Evolutionary conservation across 495 filamentous ascomycete species (phyloP).

Genomic region (Talaromyces liani): DNA sequence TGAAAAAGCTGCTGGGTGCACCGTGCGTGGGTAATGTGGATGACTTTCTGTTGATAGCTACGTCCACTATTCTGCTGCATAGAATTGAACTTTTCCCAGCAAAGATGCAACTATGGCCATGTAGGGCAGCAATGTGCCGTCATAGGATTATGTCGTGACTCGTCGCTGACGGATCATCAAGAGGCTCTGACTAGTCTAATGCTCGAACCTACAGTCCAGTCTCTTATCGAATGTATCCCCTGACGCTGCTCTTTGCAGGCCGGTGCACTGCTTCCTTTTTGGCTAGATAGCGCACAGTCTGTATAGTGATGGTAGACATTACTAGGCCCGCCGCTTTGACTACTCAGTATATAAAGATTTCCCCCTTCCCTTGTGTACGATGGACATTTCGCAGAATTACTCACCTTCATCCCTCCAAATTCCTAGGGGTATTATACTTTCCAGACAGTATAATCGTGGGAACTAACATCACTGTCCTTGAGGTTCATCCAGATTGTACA

Average conservation of each 20-base stretch:
- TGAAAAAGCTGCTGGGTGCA: not conserved
- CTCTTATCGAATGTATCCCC: not conserved
- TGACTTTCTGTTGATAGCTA: not conserved
- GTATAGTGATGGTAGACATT: not conserved
- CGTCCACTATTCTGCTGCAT: not conserved
- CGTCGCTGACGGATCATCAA: not conserved
- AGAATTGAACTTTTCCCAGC: not conserved
- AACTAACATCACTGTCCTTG: not conserved
- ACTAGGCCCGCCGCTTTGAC: not conserved
- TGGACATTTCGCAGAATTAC: not conserved
- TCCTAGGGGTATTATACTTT: not conserved
- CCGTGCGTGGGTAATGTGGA: not conserved
- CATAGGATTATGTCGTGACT: not conserved
- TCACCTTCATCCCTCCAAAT: not conserved
- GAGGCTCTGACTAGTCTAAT: not conserved
- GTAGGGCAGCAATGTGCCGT: not conserved
- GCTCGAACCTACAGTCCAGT: not conserved
- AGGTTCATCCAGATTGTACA: not conserved
- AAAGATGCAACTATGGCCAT: not conserved
- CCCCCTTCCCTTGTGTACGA: not conserved
- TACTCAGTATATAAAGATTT: not conserved
- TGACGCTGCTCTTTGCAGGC: not conserved
- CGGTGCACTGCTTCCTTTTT: not conserved
- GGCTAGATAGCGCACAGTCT: not conserved
- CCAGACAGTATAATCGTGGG: not conserved